Evolutionary conservation across 345 rosid genomes (phyloP).

Genomic region (Leavenworthia alabamica): DNA sequence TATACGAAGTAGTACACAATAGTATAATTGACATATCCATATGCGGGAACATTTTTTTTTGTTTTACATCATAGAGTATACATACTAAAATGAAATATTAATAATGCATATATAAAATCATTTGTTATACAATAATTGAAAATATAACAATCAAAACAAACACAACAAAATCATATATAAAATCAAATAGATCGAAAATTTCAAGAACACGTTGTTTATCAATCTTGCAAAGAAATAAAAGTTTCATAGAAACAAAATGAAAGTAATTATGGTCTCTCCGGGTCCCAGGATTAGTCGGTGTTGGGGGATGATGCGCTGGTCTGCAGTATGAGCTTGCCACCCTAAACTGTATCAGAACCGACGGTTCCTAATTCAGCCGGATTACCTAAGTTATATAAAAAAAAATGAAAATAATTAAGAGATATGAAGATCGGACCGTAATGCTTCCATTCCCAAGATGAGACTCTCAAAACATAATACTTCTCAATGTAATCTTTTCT

Average conservation of each 20-base stretch:
- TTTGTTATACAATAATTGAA: neutral
- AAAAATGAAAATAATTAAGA: neutral
- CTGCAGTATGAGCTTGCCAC: too few species aligned
- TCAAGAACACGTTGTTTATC: neutral
- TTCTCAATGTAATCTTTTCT: neutral
- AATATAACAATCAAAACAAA: neutral
- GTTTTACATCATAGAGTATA: neutral
- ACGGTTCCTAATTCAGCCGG: too few species aligned
- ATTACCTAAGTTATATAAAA: neutral
- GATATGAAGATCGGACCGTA: slow-evolving; percentile 21
- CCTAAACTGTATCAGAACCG: too few species aligned
- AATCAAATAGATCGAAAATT: neutral
- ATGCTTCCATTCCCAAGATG: slow-evolving; percentile 24
- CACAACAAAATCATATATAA: neutral
- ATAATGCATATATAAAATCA: neutral
- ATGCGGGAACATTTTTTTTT: neutral
- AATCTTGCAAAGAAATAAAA: neutral
- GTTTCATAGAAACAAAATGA: neutral
- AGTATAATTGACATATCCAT: neutral
- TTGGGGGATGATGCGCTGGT: too few species aligned
- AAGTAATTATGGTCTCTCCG: too few species aligned
- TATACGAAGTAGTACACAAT: too few species aligned
- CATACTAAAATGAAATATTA: neutral
- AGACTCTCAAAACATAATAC: neutral
- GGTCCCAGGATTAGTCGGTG: too few species aligned